These are phyloP conservation scores for Stenogyne calaminthoides DNA, from an alignment of 305 asterid species.

Conservation along the genomic window DNA sequence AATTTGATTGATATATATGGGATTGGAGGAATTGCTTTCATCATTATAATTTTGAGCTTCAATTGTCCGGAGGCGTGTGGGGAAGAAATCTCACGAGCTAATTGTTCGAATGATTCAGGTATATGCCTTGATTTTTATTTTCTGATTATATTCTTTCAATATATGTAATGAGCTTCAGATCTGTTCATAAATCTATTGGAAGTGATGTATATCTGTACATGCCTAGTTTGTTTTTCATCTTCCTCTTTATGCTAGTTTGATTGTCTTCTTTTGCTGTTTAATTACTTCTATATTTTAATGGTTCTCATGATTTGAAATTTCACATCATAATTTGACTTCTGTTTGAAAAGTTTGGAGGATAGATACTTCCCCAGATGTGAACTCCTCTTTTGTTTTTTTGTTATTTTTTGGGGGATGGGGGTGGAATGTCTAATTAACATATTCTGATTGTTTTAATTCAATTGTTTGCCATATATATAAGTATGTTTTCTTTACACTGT, in stretches of 20 bases:
- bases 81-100: slow-evolving; percentile 20
- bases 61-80: slow-evolving; percentile 25
- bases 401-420: neutral
- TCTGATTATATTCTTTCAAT: neutral
- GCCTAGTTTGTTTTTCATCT: neutral
- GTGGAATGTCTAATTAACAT: neutral
- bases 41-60: slow-evolving; percentile 23
- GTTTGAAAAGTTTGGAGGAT: neutral
- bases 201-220: neutral
- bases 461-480: neutral
- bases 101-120: slow-evolving; percentile 39
- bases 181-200: neutral
- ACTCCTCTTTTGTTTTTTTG: neutral
- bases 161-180: neutral
- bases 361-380: slow-evolving; percentile 7
- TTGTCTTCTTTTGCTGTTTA: neutral
- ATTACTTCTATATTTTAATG: neutral
- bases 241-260: neutral
- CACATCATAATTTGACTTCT: neutral
- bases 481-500: slow-evolving; percentile 2
- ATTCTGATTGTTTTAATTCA: slow-evolving; percentile 5
- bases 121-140: neutral
- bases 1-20: slow-evolving; percentile 26
- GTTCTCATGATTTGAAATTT: slow-evolving; percentile 5
- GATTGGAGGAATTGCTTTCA: slow-evolving; percentile 29